Conservation (phyloP, 768 basidiomycete genomes). For the Kwoniella shandongensis region DNA sequence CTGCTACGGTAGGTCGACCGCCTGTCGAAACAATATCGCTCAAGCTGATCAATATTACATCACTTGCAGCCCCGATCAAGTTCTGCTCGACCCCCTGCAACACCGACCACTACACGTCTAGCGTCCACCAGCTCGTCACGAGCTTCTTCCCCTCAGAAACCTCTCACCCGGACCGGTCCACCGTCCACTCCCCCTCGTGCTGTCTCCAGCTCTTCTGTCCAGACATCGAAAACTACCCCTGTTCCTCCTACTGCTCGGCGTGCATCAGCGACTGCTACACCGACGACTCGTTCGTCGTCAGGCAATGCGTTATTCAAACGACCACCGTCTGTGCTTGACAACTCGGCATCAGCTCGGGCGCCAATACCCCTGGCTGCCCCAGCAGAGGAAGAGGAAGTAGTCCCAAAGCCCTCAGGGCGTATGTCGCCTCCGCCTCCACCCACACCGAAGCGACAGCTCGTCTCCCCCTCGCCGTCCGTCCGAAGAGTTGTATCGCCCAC, state of each 20-base stretch:
- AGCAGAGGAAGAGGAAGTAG: background rate
- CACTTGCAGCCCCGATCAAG: conserved; percentile 13
- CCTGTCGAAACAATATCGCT: too few relatives aligned
- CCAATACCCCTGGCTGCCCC: conserved; percentile 13
- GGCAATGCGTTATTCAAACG: conserved; percentile 17
- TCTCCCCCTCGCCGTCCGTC: conserved; percentile 3
- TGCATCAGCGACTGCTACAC: conserved; percentile 23
- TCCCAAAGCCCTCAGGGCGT: background rate
- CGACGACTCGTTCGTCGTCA: conserved; percentile 5
- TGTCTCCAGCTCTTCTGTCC: conserved; percentile 55
- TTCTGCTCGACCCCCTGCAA: conserved; percentile 20
- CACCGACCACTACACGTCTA: conserved; percentile 21
- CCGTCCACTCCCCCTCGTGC: conserved; percentile 31
- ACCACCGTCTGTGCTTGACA: conserved; percentile 30
- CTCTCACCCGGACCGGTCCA: background rate
- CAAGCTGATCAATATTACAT: background rate
- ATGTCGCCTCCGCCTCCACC: conserved; percentile 10
- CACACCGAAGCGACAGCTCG: background rate
- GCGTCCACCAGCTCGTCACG: conserved; percentile 13
- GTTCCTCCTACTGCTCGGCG: conserved; percentile 10
- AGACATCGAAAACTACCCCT: conserved; percentile 11
- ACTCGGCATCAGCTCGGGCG: conserved; percentile 6
- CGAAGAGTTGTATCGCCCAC: conserved; percentile 12
- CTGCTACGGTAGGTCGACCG: conserved; percentile 10
- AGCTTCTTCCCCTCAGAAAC: conserved; percentile 24